A percentile compares a stretch with the other conserved stretches of the same genome.
Conservation (phyloP, 2,329 filamentous ascomycete species). For the Aspergillus flavus region DNA sequence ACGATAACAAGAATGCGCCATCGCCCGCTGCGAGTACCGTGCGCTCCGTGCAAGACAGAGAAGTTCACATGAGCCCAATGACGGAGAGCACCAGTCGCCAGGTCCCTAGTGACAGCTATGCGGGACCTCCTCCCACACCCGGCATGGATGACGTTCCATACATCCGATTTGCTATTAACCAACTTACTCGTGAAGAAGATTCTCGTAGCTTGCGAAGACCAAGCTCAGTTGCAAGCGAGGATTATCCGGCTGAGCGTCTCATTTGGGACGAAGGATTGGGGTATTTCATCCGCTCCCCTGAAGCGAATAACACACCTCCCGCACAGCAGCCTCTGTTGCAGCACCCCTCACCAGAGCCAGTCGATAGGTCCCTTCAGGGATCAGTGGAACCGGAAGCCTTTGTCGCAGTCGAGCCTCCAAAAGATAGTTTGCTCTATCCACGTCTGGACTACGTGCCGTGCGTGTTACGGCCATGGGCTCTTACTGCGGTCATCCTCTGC, state of each 20-base stretch:
- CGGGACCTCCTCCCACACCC: conserved; percentile 62
- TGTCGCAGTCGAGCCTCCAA: conserved; percentile 50
- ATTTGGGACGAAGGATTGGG: conserved; percentile 52
- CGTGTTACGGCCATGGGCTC: conserved; percentile 67
- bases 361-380: conserved; percentile 13
- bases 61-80: conserved; percentile 24
- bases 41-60: conserved; percentile 29
- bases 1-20: conserved; percentile 15
- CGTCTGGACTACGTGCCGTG: conserved; percentile 70
- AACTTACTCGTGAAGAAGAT: conserved; percentile 75
- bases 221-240: conserved; percentile 44
- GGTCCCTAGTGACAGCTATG: conserved; percentile 30
- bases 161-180: conserved; percentile 86
- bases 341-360: conserved; percentile 25
- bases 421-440: conserved; percentile 48
- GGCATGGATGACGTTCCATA: conserved; percentile 84
- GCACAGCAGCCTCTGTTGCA: conserved; percentile 36
- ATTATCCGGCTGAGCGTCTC: conserved; percentile 56
- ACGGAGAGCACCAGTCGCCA: conserved; percentile 30
- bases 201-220: conserved; percentile 58
- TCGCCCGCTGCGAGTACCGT: conserved; percentile 29
- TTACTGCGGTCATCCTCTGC: conserved; percentile 62
- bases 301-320: conserved; percentile 36
- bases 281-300: conserved; percentile 40
- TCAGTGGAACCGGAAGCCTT: conserved; percentile 47